Conservation (phyloP, 441 rosid genomes). For the Eutrema salsugineum region DNA sequence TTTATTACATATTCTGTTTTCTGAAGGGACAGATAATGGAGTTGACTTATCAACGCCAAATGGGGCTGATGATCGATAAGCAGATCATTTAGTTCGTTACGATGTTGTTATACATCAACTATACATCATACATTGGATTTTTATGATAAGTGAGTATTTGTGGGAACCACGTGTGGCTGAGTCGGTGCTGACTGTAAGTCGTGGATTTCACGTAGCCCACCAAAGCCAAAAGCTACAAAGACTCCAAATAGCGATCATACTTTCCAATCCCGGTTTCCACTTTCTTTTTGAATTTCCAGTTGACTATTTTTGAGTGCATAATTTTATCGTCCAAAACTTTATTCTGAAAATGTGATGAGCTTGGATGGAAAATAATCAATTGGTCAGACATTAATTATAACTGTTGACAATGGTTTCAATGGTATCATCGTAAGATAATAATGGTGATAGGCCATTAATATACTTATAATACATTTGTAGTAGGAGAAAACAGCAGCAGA, state of each 20-base stretch:
- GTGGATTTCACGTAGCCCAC: slow-evolving; percentile 30
- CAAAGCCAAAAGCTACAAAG: neutral
- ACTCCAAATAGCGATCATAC: neutral
- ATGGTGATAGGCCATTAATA: neutral
- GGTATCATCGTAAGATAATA: neutral
- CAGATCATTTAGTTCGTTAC: slow-evolving; percentile 16
- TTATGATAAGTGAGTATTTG: slow-evolving; percentile 7
- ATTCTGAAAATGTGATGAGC: neutral
- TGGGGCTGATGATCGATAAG: slow-evolving; percentile 10
- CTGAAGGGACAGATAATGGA: slow-evolving; percentile 13
- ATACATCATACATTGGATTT: neutral
- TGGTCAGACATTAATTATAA: neutral
- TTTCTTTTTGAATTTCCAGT: neutral
- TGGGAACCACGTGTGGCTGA: slow-evolving; percentile 27
- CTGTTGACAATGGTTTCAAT: neutral
- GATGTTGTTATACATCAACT: slow-evolving; percentile 7
- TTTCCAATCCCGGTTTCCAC: neutral
- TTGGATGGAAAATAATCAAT: neutral
- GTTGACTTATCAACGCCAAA: slow-evolving; percentile 12
- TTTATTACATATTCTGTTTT: neutral
- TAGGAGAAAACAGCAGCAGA: neutral
- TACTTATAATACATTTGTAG: neutral
- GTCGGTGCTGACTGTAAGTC: slow-evolving; percentile 16
- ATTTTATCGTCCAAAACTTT: neutral
- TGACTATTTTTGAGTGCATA: neutral